Base-by-base conservation (phyloP, 495 filamentous ascomycete species). In the Poronia punctata region DNA sequence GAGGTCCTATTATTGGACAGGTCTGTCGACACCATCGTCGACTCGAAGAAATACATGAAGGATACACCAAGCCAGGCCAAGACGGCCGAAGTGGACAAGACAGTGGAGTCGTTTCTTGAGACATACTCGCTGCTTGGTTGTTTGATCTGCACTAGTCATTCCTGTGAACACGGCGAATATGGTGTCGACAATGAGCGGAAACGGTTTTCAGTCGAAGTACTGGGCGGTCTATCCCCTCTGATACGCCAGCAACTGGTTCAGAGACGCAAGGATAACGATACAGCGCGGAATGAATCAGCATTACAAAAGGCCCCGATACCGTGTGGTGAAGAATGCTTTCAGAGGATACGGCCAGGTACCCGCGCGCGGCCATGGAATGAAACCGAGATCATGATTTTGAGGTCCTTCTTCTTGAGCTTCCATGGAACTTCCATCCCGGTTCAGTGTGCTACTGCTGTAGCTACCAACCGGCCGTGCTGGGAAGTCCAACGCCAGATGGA, bases 151-250 rank as follows among this genome's bases (percentile, higher is more conserved):
- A 64, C 64, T 30, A 64, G 64, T 29, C 62, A 72, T 42, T 68
- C 68, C 24, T 72, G 68, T 39, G 67, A 71, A 43, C 68, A 72
- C 35, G 68, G 68, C 27, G 67, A 70, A 17, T 68, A 68, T n/a
- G 62, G 65, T 36, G 45, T 57, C 7, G 58, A 67, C 9, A 72
- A 72, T 21, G 60, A 67, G 40, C 57, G 62, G 29, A 61, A 64
- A 30, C 60, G 61, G 4, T 67, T 69, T 34, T 67, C 63, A 4
- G 37, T 69, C 3, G 67, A 69, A 34, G 50, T 52, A 9, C 23
- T 55, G 8, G 54, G 54, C 8, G 54, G 54, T 16, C 21, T 58
- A 11, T 46, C 48, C 12, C 48, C 41, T 14, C 37, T 55, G 43
- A 48, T 58, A 31, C 48, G 46, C 18, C 54, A 58, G 19, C 48